Evolutionary conservation across 2,329 filamentous ascomycete species (phyloP), one percentile per base, ranked within the genome.

Genomic region (Pseudocercospora pini-densiflorae): DNA sequence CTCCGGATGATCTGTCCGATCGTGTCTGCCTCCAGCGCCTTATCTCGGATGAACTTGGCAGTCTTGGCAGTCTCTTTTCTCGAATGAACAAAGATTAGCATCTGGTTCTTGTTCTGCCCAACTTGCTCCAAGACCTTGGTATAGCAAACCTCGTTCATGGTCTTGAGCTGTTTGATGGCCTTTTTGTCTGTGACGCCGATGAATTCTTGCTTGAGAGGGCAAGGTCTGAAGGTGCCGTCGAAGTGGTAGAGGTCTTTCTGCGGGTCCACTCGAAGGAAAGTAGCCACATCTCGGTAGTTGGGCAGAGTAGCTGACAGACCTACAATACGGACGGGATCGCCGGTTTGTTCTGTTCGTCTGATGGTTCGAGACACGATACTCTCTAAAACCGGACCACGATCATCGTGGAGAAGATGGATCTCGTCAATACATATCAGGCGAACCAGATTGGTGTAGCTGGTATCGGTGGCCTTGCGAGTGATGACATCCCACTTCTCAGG

Each of bases 401-500:
- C 95, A 77, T 99, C 96, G 79, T 99, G 95, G 59, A 99, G 88
- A 76, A 99, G 83, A 84, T 99, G 95, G 72, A 99, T 98, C 80
- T 99, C 95, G 75, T 99, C 95, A 68, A 99, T 98, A 77, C 97
- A 94, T 65, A 99, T 90, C 10, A 99, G 86, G 45, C 94, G 90
- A 27, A 99, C 95, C n/a, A 99, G 87, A 74, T 96, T 97, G 16
- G 94, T 99, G 80, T 99, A 99, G 74, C 93, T 97, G 62, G 95
- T 88, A 77, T 99, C 96, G 1, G 94, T 97, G 6, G 94, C 94
- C 80, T 99, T 99, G 80, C 96, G 89, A 5, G 96, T 99, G 73
- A 99, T 97, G 72, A 99, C 94, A 80, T 99, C 95, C 92, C 93
- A 99, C 82, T 99, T 99, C 80, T 99, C 95, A 21, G 95, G 95